These are phyloP conservation scores for Coemansia guatemalensis DNA, from an alignment of 192 early-diverging fungal genomes.

Conservation along the genomic window DNA sequence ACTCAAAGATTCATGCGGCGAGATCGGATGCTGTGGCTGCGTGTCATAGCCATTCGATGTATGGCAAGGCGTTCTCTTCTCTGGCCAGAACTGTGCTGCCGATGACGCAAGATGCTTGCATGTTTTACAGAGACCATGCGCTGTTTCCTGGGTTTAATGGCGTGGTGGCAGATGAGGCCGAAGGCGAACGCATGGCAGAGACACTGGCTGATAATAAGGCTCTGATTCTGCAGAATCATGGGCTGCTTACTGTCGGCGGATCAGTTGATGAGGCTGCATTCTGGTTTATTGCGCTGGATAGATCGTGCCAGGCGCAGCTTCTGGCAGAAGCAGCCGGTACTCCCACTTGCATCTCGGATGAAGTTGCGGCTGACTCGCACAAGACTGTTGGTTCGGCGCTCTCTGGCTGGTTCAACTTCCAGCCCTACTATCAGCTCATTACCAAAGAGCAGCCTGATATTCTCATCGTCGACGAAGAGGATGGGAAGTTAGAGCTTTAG, in stretches of 20 bases:
- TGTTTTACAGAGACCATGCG: conserved; percentile 58
- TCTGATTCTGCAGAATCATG: conserved; percentile 62
- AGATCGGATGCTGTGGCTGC: conserved; percentile 55
- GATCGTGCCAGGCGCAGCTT: conserved; percentile 58
- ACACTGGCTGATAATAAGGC: conserved; percentile 56
- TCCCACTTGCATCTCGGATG: conserved; percentile 24
- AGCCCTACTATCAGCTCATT: conserved; percentile 48
- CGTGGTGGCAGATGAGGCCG: conserved; percentile 57
- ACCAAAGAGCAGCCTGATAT: conserved; percentile 47
- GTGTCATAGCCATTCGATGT: conserved; percentile 61
- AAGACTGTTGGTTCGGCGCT: conserved; percentile 32
- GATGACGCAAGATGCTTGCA: conserved; percentile 63
- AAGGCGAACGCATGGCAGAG: conserved; percentile 56
- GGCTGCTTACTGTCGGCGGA: conserved; percentile 56
- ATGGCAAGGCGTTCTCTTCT: conserved; percentile 61
- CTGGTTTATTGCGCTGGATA: conserved; percentile 59
- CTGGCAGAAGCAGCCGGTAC: conserved; percentile 55
- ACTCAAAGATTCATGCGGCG: conserved; percentile 57
- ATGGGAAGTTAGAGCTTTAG: conserved; percentile 8
- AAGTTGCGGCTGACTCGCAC: conserved; percentile 33
- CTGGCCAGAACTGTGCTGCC: conserved; percentile 49
- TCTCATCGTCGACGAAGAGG: conserved; percentile 33
- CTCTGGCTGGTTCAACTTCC: conserved; percentile 53
- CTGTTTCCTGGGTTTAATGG: conserved; percentile 58
- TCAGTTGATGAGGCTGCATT: conserved; percentile 59